These are phyloP conservation scores for Cornus controversa DNA, from an alignment of 148 eudicot species.

Conservation along the genomic window DNA sequence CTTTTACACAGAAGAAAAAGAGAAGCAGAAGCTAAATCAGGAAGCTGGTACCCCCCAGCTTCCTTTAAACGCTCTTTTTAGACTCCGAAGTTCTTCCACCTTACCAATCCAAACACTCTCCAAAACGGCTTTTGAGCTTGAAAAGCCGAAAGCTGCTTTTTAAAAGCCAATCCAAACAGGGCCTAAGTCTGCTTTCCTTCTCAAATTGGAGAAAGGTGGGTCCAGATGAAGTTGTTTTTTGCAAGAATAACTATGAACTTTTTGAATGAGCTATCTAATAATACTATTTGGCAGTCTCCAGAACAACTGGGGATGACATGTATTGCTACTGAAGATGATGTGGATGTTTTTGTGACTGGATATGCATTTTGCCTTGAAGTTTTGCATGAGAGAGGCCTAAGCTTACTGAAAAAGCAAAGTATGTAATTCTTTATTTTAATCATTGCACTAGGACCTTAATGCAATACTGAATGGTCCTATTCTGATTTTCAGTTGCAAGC, in stretches of 20 bases:
- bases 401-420: constrained; percentile 59
- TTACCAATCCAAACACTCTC: too few species aligned
- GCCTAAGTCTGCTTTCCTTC: constrained; percentile 85
- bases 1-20: too few species aligned
- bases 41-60: too few species aligned
- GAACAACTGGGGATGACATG: constrained; percentile 52
- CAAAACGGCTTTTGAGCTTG: too few species aligned
- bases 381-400: constrained; percentile 85
- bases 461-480: constrained; percentile 14
- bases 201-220: constrained; percentile 90
- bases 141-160: too few species aligned
- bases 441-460: too few species aligned
- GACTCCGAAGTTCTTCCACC: too few species aligned
- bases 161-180: too few species aligned
- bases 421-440: constrained; percentile 22
- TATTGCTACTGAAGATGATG: constrained; percentile 74
- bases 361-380: constrained; percentile 90
- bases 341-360: constrained; percentile 78
- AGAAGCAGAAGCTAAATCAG: too few species aligned
- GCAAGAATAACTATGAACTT: background rate
- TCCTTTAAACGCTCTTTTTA: too few species aligned
- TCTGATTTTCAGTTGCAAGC: constrained; percentile 36
- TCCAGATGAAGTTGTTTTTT: constrained; percentile 12
- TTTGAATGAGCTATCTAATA: constrained; percentile 10
- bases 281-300: constrained; percentile 55